Evolutionary conservation across 768 basidiomycete genomes (phyloP).

Genomic region (Suillus fuscotomentosus): DNA sequence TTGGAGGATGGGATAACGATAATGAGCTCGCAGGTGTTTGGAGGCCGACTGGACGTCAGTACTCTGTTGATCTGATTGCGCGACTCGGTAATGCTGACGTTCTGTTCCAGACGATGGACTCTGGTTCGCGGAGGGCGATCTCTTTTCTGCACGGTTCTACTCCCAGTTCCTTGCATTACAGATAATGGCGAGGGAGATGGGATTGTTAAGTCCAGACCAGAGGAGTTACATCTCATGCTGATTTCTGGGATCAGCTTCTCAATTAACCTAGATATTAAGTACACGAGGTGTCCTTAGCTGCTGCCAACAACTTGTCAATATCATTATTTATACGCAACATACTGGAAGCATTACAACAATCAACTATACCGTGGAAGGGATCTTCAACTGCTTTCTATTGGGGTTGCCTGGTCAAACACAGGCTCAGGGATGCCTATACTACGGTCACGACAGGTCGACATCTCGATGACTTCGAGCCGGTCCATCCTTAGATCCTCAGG

Average conservation of each 20-base stretch:
- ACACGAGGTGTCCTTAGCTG: neutral
- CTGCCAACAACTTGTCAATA: neutral
- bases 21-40: conserved; percentile 11
- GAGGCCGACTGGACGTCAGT: conserved; percentile 11
- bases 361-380: neutral
- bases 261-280: neutral
- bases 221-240: neutral
- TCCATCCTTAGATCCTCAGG: neutral
- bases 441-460: neutral
- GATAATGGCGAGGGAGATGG: neutral
- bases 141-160: conserved; percentile 4
- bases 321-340: neutral
- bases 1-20: conserved; percentile 11
- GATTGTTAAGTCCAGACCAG: neutral
- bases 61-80: neutral
- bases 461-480: neutral
- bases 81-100: neutral
- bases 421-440: neutral
- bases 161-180: neutral
- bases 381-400: neutral
- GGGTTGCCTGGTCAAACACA: neutral
- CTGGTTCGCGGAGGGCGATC: conserved; percentile 8
- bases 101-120: conserved; percentile 1
- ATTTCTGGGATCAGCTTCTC: neutral
- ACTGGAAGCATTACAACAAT: neutral